Conservation (phyloP, 768 basidiomycete species). For the Pleurotus djamor region DNA sequence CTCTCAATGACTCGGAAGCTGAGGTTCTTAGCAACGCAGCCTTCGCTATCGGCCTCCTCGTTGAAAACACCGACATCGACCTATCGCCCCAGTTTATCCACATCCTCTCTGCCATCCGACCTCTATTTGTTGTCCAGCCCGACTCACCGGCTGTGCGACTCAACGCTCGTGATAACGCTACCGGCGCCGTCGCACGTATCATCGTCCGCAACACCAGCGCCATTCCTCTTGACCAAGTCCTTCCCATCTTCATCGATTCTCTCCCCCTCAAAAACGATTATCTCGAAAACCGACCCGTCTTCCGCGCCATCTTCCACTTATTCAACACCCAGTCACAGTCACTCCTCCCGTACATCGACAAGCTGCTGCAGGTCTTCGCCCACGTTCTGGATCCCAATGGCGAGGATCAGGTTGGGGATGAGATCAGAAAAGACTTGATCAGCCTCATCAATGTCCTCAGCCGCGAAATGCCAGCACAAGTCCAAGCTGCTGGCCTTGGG, state of each 20-base stretch:
- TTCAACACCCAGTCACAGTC: slow-evolving; percentile 74
- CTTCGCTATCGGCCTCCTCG: slow-evolving; percentile 88
- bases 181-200: slow-evolving; percentile 87
- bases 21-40: slow-evolving; percentile 97
- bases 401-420: slow-evolving; percentile 78
- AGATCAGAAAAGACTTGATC: slow-evolving; percentile 75
- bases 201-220: slow-evolving; percentile 76
- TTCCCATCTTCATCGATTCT: slow-evolving; percentile 78
- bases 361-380: slow-evolving; percentile 75
- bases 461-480: slow-evolving; percentile 70
- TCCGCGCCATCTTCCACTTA: slow-evolving; percentile 85
- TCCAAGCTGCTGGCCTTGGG: slow-evolving; percentile 76
- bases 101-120: slow-evolving; percentile 77
- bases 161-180: slow-evolving; percentile 96
- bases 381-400: slow-evolving; percentile 76
- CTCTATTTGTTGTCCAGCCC: slow-evolving; percentile 69
- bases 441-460: slow-evolving; percentile 72
- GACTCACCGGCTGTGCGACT: slow-evolving; percentile 63
- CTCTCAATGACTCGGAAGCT: slow-evolving; percentile 79
- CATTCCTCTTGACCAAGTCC: slow-evolving; percentile 87
- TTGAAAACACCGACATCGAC: slow-evolving; percentile 83
- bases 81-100: slow-evolving; percentile 77
- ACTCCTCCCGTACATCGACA: slow-evolving; percentile 75
- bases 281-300: slow-evolving; percentile 88
- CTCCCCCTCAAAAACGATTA: slow-evolving; percentile 88